Evolutionary conservation across 495 filamentous ascomycete genomes (phyloP), one percentile per base, ranked within the genome.

Genomic region (Aspergillus leporis): DNA sequence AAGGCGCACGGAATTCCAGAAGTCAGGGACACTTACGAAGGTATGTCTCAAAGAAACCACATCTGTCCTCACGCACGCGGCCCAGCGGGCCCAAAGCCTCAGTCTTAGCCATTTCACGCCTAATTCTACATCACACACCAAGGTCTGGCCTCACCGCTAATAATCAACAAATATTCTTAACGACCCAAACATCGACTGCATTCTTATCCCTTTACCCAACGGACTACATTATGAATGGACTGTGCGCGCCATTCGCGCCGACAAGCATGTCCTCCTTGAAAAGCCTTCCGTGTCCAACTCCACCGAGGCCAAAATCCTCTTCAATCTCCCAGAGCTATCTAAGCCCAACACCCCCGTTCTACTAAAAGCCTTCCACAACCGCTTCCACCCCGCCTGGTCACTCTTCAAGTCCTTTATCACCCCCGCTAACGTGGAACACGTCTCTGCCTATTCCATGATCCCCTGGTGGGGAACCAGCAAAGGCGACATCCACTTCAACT

Each of bases 361-460:
- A 0, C 74, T 89, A 3, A 87, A 90, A 68, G 85, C 85, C 8
- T 78, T 84, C 49, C 84, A 86, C 65, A 73, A 71, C 58, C 67
- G 71, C 14, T 88, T 87, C 64, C 80, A 85, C 50, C 85, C 84
- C 2, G 72, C n/a, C n/a, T n/a, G n/a, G n/a, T n/a, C n/a, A n/a
- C n/a, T n/a, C n/a, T n/a, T n/a, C n/a, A n/a, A n/a, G n/a, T n/a
- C n/a, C n/a, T n/a, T n/a, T n/a, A n/a, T n/a, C n/a, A n/a, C n/a
- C n/a, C n/a, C n/a, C n/a, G n/a, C n/a, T n/a, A n/a, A n/a, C n/a
- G n/a, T n/a, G n/a, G n/a, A n/a, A n/a, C n/a, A n/a, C n/a, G n/a
- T n/a, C n/a, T 79, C 6, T 85, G 61, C 60, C 0, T 40, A 64
- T 22, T 60, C 59, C 4, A 60, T 57, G 49, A 18, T 71, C 0